Evolutionary conservation across 768 basidiomycete genomes (phyloP).

Genomic region (Amanita fuliginea): DNA sequence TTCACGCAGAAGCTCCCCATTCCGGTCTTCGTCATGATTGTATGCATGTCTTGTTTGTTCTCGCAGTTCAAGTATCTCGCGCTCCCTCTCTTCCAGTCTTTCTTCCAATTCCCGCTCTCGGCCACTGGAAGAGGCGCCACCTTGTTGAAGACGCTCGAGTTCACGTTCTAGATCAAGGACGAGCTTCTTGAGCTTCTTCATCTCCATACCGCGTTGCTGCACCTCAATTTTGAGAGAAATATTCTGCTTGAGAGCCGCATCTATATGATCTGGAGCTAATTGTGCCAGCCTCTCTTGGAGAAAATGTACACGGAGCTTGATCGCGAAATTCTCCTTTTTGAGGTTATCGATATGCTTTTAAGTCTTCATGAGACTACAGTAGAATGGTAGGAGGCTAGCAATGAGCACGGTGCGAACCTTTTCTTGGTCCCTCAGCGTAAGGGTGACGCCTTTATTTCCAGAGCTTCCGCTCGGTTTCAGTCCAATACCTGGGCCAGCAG

Average conservation of each 20-base stretch:
- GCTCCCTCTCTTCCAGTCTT: slow-evolving; percentile 61
- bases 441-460: slow-evolving; percentile 32
- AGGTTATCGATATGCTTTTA: slow-evolving; percentile 84
- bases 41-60: slow-evolving; percentile 12
- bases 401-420: slow-evolving; percentile 45
- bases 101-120: slow-evolving; percentile 72
- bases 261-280: slow-evolving; percentile 86
- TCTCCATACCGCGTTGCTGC: slow-evolving; percentile 78
- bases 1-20: slow-evolving; percentile 45
- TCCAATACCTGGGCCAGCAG: slow-evolving; percentile 30
- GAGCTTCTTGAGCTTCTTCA: slow-evolving; percentile 87
- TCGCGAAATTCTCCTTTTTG: slow-evolving; percentile 95
- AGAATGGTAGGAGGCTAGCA: not conserved
- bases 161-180: slow-evolving; percentile 77
- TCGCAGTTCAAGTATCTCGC: slow-evolving; percentile 51
- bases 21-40: slow-evolving; percentile 39
- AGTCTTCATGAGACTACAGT: slow-evolving; percentile 3
- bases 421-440: slow-evolving; percentile 93
- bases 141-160: slow-evolving; percentile 52
- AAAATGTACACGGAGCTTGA: slow-evolving; percentile 94
- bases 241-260: slow-evolving; percentile 86
- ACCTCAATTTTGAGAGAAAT: slow-evolving; percentile 90
- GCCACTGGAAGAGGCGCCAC: slow-evolving; percentile 29
- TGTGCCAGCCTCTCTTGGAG: slow-evolving; percentile 87
- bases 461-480: slow-evolving; percentile 22